Evolutionary conservation across 1,284 basidiomycete species (phyloP), one percentile per base, ranked within the genome.

Genomic region (Earliella scabrosa): DNA sequence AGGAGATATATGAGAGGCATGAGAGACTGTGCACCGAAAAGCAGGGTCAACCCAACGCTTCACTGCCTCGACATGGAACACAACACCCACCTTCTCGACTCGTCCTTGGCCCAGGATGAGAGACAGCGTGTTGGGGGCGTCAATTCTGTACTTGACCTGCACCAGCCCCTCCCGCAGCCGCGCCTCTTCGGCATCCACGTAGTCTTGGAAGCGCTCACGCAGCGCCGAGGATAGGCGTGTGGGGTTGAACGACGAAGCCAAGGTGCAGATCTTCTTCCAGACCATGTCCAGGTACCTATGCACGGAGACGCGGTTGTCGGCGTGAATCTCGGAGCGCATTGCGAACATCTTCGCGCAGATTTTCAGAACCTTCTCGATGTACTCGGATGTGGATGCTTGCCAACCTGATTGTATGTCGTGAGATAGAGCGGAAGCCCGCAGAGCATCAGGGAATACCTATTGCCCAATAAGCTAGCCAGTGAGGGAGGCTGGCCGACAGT

Each of bases 81-180:
- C n/a, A n/a, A n/a, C 6, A 31, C 60, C 44, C 26, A 69, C 69
- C 54, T 63, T 58, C 52, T 69, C 69, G 9, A 66, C 55, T 10
- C 69, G 43, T 1, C 64, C 67, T 1, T 60, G 52, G 0, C 68
- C 67, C 0, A 61, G 53, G 8, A 69, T 52, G 4, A 70, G 54
- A 6, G 54, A 46, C 13, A 72, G 49, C 2, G 71, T 69, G 20
- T 66, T 63, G 1, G 43, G 39, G 1, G 59, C 67, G 27, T 73
- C 70, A 21, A 73, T 61, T 27, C 64, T 39, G 45, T 66, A 72
- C 20, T 52, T 41, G 14, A 70, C 44, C 0, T 49, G 53, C 36
- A 65, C 51, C 21, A 73, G 34, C 10, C 58, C 62, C 29, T 31
- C 29, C 13, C 29, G 6, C 13, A 31, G 29, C 2, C 69, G 61